These are phyloP conservation scores for Lasiodiplodia theobromae DNA, from an alignment of 2,329 filamentous ascomycete genomes.

Conservation along the genomic window DNA sequence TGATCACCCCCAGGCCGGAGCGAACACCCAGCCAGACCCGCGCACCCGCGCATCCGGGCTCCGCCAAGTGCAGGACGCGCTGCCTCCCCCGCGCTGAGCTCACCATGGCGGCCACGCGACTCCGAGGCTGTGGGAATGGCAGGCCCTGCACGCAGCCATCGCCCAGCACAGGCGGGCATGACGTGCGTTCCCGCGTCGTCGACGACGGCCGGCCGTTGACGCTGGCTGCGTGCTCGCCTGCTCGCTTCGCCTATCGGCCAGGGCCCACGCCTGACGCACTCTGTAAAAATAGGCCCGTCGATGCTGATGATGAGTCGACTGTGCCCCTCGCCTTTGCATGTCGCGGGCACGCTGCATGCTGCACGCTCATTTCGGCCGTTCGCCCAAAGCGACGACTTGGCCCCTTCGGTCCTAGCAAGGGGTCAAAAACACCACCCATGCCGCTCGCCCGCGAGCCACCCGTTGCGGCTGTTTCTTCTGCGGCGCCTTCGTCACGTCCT, in stretches of 20 bases:
- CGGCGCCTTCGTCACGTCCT: constrained; percentile 27
- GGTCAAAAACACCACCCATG: constrained; percentile 20
- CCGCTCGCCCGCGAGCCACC: constrained; percentile 25
- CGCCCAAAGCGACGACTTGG: constrained; percentile 21
- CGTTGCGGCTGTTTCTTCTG: constrained; percentile 27
- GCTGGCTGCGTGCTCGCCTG: constrained; percentile 4
- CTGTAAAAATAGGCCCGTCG: constrained; percentile 19
- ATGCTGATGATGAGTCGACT: constrained; percentile 21
- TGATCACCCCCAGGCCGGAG: constrained; percentile 21
- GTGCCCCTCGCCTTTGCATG: constrained; percentile 26
- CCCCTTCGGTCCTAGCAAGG: constrained; percentile 28
- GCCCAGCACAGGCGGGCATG: constrained; percentile 19
- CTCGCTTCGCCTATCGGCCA: constrained; percentile 17
- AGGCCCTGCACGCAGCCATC: constrained; percentile 27
- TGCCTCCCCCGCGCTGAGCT: constrained; percentile 28
- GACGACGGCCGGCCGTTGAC: not conserved
- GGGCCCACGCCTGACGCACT: constrained; percentile 6
- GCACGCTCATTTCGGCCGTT: constrained; percentile 28
- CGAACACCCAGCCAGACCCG: constrained; percentile 19
- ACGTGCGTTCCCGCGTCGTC: constrained; percentile 22
- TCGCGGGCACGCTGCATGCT: constrained; percentile 21
- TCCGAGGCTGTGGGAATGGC: constrained; percentile 15
- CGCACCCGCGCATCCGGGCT: constrained; percentile 12
- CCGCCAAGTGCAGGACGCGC: constrained; percentile 16
- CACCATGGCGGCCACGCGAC: constrained; percentile 29